Evolutionary conservation across 1,284 basidiomycete genomes (phyloP).

Genomic region (Apiotrichum mycotoxinovorans): DNA sequence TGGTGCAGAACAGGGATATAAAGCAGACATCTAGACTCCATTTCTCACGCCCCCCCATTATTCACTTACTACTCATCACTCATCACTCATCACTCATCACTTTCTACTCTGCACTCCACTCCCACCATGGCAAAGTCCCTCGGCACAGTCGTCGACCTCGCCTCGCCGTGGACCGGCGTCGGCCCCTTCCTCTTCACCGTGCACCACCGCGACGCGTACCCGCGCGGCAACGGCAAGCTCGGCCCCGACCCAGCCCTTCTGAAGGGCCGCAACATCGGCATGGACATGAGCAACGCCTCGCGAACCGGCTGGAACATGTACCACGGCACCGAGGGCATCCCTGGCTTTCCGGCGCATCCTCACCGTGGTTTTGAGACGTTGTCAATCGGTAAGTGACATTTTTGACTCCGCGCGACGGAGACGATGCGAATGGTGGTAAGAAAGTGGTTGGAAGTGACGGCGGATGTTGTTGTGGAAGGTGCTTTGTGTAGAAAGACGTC

Average conservation of each 20-base stretch:
- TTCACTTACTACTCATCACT: too few relatives aligned
- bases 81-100: not conserved
- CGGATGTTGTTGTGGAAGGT: too few relatives aligned
- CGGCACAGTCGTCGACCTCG: constrained; percentile 9
- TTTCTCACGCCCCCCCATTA: too few relatives aligned
- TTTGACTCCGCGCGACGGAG: too few relatives aligned
- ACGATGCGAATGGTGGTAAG: too few relatives aligned
- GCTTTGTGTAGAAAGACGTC: too few relatives aligned
- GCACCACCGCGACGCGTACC: constrained; percentile 16
- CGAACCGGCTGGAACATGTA: constrained; percentile 17
- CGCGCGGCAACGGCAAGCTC: constrained; percentile 6
- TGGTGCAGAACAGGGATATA: too few relatives aligned
- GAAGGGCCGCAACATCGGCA: constrained; percentile 14
- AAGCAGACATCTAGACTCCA: too few relatives aligned
- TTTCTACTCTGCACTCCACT: not conserved
- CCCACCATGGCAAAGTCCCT: not conserved
- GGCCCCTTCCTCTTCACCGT: constrained; percentile 13
- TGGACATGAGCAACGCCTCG: constrained; percentile 11
- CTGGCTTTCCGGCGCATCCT: constrained; percentile 4
- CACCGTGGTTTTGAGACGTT: constrained; percentile 18
- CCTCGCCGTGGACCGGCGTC: constrained; percentile 11
- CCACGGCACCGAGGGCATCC: constrained; percentile 5
- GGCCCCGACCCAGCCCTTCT: constrained; percentile 7
- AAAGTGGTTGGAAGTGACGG: too few relatives aligned
- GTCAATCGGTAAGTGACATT: constrained; percentile 4